phyloP scores from a whole-genome alignment of 495 filamentous ascomycete species.

The Chaetomium tenue region DNA sequence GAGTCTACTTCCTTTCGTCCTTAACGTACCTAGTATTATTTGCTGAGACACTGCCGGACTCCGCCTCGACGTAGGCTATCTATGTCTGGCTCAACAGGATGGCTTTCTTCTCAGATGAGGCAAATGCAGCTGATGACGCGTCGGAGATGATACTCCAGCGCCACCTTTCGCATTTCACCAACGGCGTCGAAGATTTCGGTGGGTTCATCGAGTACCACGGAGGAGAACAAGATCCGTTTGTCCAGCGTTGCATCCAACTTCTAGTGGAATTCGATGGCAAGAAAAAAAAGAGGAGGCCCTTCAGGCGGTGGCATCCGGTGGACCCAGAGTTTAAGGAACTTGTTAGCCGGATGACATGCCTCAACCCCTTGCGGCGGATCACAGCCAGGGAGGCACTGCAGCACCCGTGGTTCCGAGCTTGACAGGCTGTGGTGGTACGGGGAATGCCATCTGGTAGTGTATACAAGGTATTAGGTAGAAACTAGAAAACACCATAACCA shows the following conservation, averaged over 20 bases:
- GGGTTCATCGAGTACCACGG: conserved; percentile 12
- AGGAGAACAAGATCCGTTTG: conserved; percentile 10
- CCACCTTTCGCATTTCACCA: conserved; percentile 11
- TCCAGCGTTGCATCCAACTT: conserved; percentile 10
- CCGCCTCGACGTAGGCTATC: conserved; percentile 14
- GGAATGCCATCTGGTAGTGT: too few relatives aligned
- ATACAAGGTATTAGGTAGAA: too few relatives aligned
- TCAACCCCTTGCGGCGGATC: conserved; percentile 7
- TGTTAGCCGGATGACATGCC: conserved; percentile 10
- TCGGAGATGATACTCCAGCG: conserved; percentile 10
- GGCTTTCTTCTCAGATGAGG: conserved; percentile 11
- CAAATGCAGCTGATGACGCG: conserved; percentile 7
- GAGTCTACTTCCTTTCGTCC: neutral
- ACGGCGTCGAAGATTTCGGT: conserved; percentile 1
- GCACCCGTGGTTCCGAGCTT: conserved; percentile 5
- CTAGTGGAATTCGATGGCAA: neutral
- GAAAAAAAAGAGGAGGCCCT: conserved; percentile 1
- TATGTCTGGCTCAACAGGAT: conserved; percentile 13
- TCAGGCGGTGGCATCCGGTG: conserved; percentile 6
- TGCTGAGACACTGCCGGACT: neutral
- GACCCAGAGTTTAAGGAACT: conserved; percentile 11
- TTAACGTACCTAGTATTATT: too few relatives aligned
- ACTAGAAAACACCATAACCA: neutral
- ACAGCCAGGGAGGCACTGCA: conserved; percentile 12
- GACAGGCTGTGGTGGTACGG: too few relatives aligned